Conservation (phyloP, 2,329 filamentous ascomycete species). For the Zasmidium citrigriseum region DNA sequence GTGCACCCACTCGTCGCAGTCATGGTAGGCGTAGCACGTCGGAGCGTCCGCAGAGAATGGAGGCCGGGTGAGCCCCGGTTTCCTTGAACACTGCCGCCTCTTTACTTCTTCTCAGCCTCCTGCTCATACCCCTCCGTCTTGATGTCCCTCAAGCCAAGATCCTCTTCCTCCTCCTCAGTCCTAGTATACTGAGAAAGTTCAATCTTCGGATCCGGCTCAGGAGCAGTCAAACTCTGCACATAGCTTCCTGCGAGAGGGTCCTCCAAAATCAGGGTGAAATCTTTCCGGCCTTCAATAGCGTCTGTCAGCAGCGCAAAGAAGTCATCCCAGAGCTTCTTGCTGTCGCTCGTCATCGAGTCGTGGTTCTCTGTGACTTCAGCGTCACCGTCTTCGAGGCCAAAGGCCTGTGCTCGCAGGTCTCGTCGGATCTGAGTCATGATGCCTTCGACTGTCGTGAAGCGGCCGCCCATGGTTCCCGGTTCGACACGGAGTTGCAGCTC, state of each 20-base stretch:
- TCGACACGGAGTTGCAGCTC: constrained; percentile 87
- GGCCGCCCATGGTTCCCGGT: constrained; percentile 89
- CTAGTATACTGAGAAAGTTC: constrained; percentile 79
- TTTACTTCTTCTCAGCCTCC: constrained; percentile 14
- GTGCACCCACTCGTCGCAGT: too few relatives aligned
- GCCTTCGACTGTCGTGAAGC: constrained; percentile 96
- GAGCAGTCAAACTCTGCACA: constrained; percentile 79
- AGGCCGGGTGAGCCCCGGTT: too few relatives aligned
- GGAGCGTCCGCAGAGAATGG: too few relatives aligned
- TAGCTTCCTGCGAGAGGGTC: constrained; percentile 93
- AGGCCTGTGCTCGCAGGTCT: constrained; percentile 86
- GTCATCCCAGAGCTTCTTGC: constrained; percentile 71
- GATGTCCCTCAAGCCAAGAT: constrained; percentile 88
- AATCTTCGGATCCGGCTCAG: constrained; percentile 83
- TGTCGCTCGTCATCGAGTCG: constrained; percentile 70
- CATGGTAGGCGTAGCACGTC: too few relatives aligned
- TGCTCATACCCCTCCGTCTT: constrained; percentile 81
- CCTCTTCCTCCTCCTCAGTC: constrained; percentile 90
- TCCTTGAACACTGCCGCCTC: too few relatives aligned
- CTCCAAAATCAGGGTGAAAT: constrained; percentile 79
- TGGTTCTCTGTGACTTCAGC: constrained; percentile 38
- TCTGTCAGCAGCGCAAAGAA: constrained; percentile 79
- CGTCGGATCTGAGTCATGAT: constrained; percentile 88
- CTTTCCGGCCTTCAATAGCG: constrained; percentile 76
- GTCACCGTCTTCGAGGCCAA: constrained; percentile 65